Evolutionary conservation across 1,139 yeast species (phyloP), one percentile per base, ranked within the genome.

Genomic region (Zygosaccharomyces pseudobailii): DNA sequence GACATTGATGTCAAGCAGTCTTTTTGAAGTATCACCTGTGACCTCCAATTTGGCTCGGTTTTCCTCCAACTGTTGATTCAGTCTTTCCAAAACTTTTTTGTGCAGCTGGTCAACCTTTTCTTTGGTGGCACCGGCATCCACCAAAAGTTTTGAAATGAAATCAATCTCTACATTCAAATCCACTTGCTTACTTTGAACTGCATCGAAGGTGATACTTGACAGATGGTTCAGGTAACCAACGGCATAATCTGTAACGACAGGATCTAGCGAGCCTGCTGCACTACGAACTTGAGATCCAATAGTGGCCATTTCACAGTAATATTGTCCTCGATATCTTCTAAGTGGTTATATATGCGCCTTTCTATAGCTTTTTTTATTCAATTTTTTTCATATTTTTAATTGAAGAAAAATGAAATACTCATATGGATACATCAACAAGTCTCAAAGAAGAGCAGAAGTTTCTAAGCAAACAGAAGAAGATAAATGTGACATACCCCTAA

Each of bases 221-320:
- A 89, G 73, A 69, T 88, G 92, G 53, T 84, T 83, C 49, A 87
- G 80, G 60, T 89, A 90, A 1, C 97, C 98, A 39, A 84, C 84
- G 2, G 95, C 95, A 62, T 90, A 90, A 54, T 89, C 95, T 1
- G 94, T 82, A 22, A 90, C 96, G n/a, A 89, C 81, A 2, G 90
- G 82, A 59, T 92, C 97, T 44, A 90, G 78, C 1, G 87, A 75
- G 3, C 96, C 94, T 5, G 84, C 94, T 0, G 96, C 92, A 65
- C 84, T 88, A 55, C 96, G 84, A n/a, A 90, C 82, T 64, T 84
- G 86, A 30, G 71, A 57, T 20, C 72, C 70, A 37, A 70, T 57
- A 42, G 67, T 68, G 10, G 62, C 41, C 35, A 30, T 43, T n/a
- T 8, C 24, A 6, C 25, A 6, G 17, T 13, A 1, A 8, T n/a